phyloP scores from a whole-genome alignment of 140 eudicot genomes.

The Stevia rebaudiana region DNA sequence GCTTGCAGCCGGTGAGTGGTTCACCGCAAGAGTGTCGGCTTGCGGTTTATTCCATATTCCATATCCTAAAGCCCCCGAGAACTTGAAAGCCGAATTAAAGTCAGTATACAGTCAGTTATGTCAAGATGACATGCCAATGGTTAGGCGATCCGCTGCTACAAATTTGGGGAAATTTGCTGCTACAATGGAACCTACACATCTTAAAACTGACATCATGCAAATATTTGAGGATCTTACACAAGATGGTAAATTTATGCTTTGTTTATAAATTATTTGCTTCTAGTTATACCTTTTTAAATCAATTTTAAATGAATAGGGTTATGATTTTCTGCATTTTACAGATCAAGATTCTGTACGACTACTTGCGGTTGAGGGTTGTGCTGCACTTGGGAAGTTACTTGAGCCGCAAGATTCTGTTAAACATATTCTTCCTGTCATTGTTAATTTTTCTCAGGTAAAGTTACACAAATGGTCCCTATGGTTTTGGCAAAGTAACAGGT shows the following conservation, averaged over 20 bases:
- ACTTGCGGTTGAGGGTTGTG: constrained; percentile 95
- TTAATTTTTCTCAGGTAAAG: constrained; percentile 78
- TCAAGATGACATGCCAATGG: constrained; percentile 98
- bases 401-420: constrained; percentile 86
- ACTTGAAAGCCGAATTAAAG: constrained; percentile 64
- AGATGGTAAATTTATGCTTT: constrained; percentile 48
- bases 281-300: background rate
- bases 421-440: constrained; percentile 88
- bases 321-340: constrained; percentile 21
- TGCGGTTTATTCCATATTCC: constrained; percentile 87
- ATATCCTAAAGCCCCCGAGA: constrained; percentile 68
- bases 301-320: background rate
- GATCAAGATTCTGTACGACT: constrained; percentile 96
- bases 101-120: constrained; percentile 74
- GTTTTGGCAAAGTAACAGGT: too few relatives aligned
- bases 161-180: constrained; percentile 94
- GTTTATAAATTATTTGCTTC: background rate
- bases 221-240: constrained; percentile 87
- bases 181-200: constrained; percentile 73
- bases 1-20: constrained; percentile 94
- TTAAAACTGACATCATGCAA: constrained; percentile 80
- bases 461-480: background rate
- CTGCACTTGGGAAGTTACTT: constrained; percentile 88
- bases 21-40: constrained; percentile 84
- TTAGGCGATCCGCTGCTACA: constrained; percentile 87